These are phyloP conservation scores for Candida anutae DNA, from an alignment of 1,139 yeast genomes.

Conservation along the genomic window DNA sequence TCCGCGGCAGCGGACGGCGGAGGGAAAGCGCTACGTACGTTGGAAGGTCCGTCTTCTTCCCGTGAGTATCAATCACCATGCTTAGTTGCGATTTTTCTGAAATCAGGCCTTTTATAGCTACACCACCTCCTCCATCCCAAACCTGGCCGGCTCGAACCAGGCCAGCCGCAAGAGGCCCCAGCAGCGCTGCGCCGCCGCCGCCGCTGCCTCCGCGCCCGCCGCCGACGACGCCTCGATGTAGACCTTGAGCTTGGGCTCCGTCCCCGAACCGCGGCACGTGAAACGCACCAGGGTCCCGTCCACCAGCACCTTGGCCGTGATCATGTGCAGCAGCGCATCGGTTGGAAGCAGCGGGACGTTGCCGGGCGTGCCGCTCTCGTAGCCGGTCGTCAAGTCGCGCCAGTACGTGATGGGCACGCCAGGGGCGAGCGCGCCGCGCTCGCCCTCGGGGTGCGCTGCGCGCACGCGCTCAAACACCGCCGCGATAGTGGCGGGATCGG, in stretches of 20 bases:
- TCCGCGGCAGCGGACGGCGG: no score
- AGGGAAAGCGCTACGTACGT: no score
- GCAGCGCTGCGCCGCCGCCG: conserved; percentile 43
- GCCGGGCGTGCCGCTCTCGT: conserved; percentile 58
- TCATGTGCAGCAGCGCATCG: conserved; percentile 76
- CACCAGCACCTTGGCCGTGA: conserved; percentile 47
- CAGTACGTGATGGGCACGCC: conserved; percentile 41
- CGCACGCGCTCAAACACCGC: conserved; percentile 46
- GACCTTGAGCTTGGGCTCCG: conserved; percentile 90
- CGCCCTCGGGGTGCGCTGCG: conserved; percentile 27
- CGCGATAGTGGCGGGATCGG: conserved; percentile 44
- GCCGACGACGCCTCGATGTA: conserved; percentile 71
- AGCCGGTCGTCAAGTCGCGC: conserved; percentile 83
- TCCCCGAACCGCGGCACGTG: conserved; percentile 91
- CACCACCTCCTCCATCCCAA: conserved; percentile 30
- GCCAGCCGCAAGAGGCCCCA: conserved; percentile 52
- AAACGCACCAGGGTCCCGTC: conserved; percentile 48
- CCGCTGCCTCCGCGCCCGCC: conserved; percentile 19
- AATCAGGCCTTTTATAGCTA: no score
- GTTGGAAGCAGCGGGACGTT: conserved; percentile 59
- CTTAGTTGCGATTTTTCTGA: conserved; percentile 2
- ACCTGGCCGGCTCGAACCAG: conserved; percentile 54
- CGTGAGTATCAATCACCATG: conserved; percentile 26
- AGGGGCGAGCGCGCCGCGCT: conserved; percentile 28
- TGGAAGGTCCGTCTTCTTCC: conserved; percentile 43